Base-by-base conservation (phyloP, 164 flowering plant species). In the Dillenia turbinata region DNA sequence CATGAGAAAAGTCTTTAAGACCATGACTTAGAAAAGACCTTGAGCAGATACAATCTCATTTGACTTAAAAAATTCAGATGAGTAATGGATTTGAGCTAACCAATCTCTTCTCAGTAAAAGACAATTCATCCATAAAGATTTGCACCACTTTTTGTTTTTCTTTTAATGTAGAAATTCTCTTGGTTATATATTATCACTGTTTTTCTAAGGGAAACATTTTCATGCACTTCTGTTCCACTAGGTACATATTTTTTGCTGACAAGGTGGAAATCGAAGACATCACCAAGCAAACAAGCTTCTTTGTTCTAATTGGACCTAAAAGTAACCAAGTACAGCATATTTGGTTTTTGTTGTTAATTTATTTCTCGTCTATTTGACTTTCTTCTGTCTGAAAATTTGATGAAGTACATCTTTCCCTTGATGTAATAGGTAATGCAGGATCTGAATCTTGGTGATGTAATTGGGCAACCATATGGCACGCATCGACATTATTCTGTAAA, bases 211-310 rank as follows among this genome's bases (percentile, higher is more conserved):
- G 40, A 26, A 26, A 26, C 40, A 26, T 26, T 26, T 26, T 26
- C 3, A 1, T 26, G 40, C 40, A 26, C 40, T 26, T 26, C 40
- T 26, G 40, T 26, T 26, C 40, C 40, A 26, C 40, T 56, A 91
- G 97, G 89, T 91, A 89, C 73, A 84, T 91, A 60, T 91, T 91
- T 71, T 79, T 83, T 57, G 79, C 90, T 55, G 97, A 91, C 73
- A 91, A 87, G 72, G 96, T 89, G 56, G 90, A 87, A 71, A 74
- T 91, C 65, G 78, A 84, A 54, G 96, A 91, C 64, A 84, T 91
- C 67, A 87, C 87, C 24, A 71, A 78, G 62, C 60, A 80, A 69
- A 91, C 97, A 12, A 71, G 78, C 66, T 83, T 91, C 66, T 85
- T 89, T 60, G 77, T 72, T 64, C 74, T 91, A 59, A 62, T 79